These are phyloP conservation scores for Fusarium stilboides DNA, from an alignment of 2,329 filamentous ascomycete genomes.

Conservation along the genomic window DNA sequence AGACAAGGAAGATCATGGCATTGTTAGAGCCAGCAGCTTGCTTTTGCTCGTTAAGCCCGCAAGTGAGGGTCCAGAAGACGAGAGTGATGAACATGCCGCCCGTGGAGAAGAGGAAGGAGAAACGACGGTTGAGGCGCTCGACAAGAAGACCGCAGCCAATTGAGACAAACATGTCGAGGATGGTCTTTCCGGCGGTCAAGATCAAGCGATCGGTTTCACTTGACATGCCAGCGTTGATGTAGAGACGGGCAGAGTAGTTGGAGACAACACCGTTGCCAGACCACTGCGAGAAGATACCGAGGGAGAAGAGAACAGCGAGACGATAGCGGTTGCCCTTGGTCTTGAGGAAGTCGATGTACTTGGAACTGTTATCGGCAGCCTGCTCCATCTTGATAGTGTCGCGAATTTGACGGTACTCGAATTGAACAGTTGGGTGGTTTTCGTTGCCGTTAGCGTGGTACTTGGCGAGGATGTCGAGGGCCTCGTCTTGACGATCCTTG, in stretches of 20 bases:
- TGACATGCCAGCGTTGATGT: conserved; percentile 72
- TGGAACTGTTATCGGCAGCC: conserved; percentile 62
- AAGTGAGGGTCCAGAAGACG: conserved; percentile 67
- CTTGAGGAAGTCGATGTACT: conserved; percentile 73
- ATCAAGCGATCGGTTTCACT: conserved; percentile 69
- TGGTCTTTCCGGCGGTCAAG: conserved; percentile 70
- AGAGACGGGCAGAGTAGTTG: conserved; percentile 76
- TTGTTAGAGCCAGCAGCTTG: conserved; percentile 60
- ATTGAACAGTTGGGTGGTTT: conserved; percentile 73
- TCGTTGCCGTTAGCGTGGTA: conserved; percentile 74
- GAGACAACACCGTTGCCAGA: conserved; percentile 77
- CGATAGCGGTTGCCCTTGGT: conserved; percentile 77
- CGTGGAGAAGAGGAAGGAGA: conserved; percentile 67
- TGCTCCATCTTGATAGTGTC: conserved; percentile 74
- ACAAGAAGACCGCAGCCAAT: conserved; percentile 66
- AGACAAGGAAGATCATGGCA: conserved; percentile 71
- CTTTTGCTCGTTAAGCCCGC: conserved; percentile 67
- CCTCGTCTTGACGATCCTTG: conserved; percentile 75
- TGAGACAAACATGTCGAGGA: conserved; percentile 72
- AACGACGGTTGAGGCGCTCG: conserved; percentile 66
- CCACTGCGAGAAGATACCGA: conserved; percentile 78
- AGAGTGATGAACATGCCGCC: conserved; percentile 65
- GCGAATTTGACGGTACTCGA: conserved; percentile 77
- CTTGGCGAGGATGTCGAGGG: conserved; percentile 71
- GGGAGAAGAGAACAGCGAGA: conserved; percentile 72